Base-by-base conservation (phyloP, 1,139 yeast species). In the Citeromyces siamensis region DNA sequence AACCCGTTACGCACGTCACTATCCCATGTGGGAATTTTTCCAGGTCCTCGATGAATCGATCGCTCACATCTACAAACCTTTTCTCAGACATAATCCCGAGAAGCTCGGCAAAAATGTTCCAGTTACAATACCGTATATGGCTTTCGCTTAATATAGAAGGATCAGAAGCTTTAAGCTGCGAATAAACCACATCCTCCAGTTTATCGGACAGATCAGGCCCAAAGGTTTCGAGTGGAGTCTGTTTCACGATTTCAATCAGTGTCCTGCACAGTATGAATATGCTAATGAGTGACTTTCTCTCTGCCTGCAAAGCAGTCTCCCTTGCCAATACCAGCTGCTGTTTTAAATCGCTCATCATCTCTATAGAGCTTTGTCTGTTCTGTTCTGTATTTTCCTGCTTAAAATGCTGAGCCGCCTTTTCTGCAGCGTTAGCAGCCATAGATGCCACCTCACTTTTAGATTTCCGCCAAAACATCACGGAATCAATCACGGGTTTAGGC, bases 381-480 rank as follows among this genome's bases (percentile, higher is more conserved):
- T 12, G n/a, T 17, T 22, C 19, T 2, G 34, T 10, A n/a, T 17
- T 12, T 28, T 17, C 27, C 10, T 32, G 10, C 16, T 9, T 10
- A 22, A 23, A 17, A 18, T 40, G 41, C 17, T 39, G 55, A 58
- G 38, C 58, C 35, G 51, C 62, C 40, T 63, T 60, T 39, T 71
- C 78, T 12, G 71, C 73, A 41, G 75, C 80, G 7, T 69, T 61
- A 2, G 82, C 76, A 0, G 94, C 94, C 61, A 76, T 65, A 3
- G 77, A 68, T 0, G 94, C 86, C 3, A 83, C 79, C 47, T 88
- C 96, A 20, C 93, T 77, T 53, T 90, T 79, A 4, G 93, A 75
- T 54, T 88, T 85, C 41, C 98, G 68, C 99, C 99, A 90, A 52
- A 83, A 88, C 97, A 93, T 88, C 41, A 90, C 95, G 17, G 95